Evolutionary conservation across 306 rosid species (phyloP).

Genomic region (Vigna mungo): DNA sequence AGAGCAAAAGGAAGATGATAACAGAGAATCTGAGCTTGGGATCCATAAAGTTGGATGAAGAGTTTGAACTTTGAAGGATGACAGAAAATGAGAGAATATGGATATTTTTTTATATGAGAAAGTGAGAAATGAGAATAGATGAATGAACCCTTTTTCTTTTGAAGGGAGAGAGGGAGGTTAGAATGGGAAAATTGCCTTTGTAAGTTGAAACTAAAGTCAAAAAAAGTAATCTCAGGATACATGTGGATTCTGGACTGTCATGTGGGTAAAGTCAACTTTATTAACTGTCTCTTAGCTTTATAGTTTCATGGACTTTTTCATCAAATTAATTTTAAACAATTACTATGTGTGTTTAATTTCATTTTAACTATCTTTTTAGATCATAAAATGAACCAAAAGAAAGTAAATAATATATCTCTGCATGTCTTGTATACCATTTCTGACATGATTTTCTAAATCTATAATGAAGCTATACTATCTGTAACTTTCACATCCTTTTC

Average conservation of each 20-base stretch:
- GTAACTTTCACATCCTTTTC: no score
- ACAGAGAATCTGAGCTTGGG: conserved; percentile 39
- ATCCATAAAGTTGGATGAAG: conserved; percentile 48
- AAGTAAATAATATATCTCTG: no score
- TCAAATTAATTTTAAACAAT: background rate
- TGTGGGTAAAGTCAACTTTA: conserved; percentile 44
- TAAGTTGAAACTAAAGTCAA: conserved; percentile 1
- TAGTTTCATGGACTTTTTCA: background rate
- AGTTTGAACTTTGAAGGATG: background rate
- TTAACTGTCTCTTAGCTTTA: background rate
- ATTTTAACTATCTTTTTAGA: background rate
- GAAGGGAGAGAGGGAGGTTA: conserved; percentile 31
- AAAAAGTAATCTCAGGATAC: conserved; percentile 2
- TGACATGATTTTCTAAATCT: background rate
- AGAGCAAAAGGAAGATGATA: conserved; percentile 46
- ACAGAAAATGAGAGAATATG: conserved; percentile 3
- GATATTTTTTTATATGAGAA: conserved; percentile 36
- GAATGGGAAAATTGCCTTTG: conserved; percentile 29
- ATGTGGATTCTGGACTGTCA: conserved; percentile 4
- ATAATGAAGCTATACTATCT: no score
- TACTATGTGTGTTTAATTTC: background rate
- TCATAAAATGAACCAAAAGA: no score
- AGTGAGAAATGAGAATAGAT: background rate
- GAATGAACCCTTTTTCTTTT: conserved; percentile 32
- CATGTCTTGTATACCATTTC: no score